Evolutionary conservation across 331 rosid species (phyloP).

Genomic region (Erythrophleum ivorense): DNA sequence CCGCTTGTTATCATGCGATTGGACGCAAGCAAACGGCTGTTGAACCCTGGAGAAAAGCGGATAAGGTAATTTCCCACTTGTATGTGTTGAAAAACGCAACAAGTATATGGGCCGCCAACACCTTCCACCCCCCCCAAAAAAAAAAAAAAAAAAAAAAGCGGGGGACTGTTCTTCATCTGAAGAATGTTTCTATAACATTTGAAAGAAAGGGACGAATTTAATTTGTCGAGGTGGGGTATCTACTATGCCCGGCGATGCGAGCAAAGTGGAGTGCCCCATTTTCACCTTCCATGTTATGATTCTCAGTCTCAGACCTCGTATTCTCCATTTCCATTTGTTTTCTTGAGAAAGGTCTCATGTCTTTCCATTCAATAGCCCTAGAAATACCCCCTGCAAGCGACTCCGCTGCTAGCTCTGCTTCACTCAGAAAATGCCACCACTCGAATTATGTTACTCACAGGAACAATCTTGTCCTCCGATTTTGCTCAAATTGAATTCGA

Average conservation of each 20-base stretch:
- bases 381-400: not conserved
- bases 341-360: constrained; percentile 22
- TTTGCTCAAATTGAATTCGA: constrained; percentile 36
- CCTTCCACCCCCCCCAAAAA: too few relatives aligned
- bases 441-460: constrained; percentile 29
- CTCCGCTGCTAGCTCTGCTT: not conserved
- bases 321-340: not conserved
- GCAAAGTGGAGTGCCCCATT: not conserved
- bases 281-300: not conserved
- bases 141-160: too few relatives aligned
- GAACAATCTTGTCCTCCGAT: constrained; percentile 38
- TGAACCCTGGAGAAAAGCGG: too few relatives aligned
- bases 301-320: not conserved
- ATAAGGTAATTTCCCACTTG: too few relatives aligned
- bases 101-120: too few relatives aligned
- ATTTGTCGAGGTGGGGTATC: not conserved
- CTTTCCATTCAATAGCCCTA: constrained; percentile 30
- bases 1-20: too few relatives aligned
- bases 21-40: too few relatives aligned
- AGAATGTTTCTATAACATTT: not conserved
- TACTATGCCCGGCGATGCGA: constrained; percentile 3
- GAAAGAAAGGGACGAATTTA: not conserved
- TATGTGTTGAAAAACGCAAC: too few relatives aligned
- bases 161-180: not conserved
- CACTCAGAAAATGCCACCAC: constrained; percentile 42